A percentile compares a stretch with the other conserved stretches of the same genome.
These are phyloP conservation scores for Pythium dissimile DNA, from an alignment of 352 stramenopile species.

Conservation along the genomic window DNA sequence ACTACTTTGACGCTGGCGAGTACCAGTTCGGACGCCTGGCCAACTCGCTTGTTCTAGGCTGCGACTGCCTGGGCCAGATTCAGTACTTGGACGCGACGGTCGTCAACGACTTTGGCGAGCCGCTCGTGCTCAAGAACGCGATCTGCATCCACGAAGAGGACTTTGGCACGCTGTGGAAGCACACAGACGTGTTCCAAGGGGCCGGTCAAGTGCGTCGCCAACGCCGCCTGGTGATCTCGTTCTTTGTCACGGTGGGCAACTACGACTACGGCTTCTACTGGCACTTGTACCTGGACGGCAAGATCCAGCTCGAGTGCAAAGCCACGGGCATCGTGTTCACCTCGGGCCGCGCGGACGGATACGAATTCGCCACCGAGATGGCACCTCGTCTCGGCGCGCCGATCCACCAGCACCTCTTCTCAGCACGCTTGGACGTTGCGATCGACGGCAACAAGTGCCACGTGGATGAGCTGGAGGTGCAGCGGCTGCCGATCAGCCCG, in stretches of 20 bases:
- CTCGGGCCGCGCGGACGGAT: constrained; percentile 53
- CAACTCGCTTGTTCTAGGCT: constrained; percentile 78
- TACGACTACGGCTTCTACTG: constrained; percentile 87
- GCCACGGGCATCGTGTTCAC: constrained; percentile 80
- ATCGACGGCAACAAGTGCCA: constrained; percentile 54
- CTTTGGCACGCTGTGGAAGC: constrained; percentile 75
- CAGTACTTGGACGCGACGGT: constrained; percentile 80
- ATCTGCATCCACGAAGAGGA: constrained; percentile 88
- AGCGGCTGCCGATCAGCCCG: constrained; percentile 32
- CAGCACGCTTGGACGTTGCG: constrained; percentile 64
- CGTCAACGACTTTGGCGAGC: constrained; percentile 48
- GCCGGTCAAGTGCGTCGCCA: constrained; percentile 47
- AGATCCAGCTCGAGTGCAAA: constrained; percentile 81
- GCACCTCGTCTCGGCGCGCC: constrained; percentile 55
- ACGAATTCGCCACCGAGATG: constrained; percentile 42
- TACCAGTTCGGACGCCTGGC: constrained; percentile 75
- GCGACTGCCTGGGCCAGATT: constrained; percentile 82
- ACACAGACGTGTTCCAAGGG: constrained; percentile 41
- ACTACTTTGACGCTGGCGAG: constrained; percentile 85
- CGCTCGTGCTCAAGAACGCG: constrained; percentile 53
- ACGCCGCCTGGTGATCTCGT: constrained; percentile 77
- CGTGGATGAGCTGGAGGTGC: constrained; percentile 51
- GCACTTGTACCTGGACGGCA: constrained; percentile 68
- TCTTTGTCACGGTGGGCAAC: constrained; percentile 84
- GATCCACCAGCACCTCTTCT: constrained; percentile 80